phyloP scores from a whole-genome alignment of 768 basidiomycete genomes.

The Boletus rubropictus region DNA sequence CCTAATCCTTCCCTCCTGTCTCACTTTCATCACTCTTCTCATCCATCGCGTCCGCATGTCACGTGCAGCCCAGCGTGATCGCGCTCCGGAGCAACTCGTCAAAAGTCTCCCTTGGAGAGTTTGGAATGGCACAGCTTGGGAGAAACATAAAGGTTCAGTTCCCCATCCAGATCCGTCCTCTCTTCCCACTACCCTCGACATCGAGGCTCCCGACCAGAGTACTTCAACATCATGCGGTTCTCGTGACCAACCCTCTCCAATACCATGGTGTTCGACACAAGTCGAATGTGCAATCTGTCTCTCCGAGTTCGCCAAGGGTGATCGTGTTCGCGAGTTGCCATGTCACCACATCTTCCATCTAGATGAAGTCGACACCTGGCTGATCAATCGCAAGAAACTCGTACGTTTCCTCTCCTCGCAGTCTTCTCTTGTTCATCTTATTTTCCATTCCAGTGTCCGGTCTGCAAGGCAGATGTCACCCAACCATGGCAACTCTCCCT shows the following conservation, averaged over 20 bases:
- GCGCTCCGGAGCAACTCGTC: constrained; percentile 78
- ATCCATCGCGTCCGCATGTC: constrained; percentile 83
- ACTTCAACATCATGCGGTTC: constrained; percentile 22
- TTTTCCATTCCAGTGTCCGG: constrained; percentile 59
- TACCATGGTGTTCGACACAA: constrained; percentile 77
- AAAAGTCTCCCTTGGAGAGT: constrained; percentile 74
- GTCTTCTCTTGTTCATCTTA: constrained; percentile 4
- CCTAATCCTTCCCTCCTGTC: constrained; percentile 80
- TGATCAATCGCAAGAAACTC: constrained; percentile 87
- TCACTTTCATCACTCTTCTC: constrained; percentile 85
- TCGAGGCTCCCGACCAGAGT: constrained; percentile 34
- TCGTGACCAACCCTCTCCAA: constrained; percentile 29
- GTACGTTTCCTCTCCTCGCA: constrained; percentile 42
- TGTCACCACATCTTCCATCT: constrained; percentile 96
- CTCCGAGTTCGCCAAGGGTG: constrained; percentile 78
- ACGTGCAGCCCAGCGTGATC: constrained; percentile 75
- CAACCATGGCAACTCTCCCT: constrained; percentile 38
- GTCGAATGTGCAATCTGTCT: constrained; percentile 92
- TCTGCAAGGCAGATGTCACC: constrained; percentile 91
- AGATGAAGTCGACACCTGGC: constrained; percentile 87
- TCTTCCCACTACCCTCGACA: constrained; percentile 25
- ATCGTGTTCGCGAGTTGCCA: constrained; percentile 85
- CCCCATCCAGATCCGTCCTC: constrained; percentile 27
- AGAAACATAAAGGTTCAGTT: constrained; percentile 53
- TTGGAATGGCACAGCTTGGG: constrained; percentile 77